Conservation (phyloP, 495 filamentous ascomycete genomes). For the Podospora australis region DNA sequence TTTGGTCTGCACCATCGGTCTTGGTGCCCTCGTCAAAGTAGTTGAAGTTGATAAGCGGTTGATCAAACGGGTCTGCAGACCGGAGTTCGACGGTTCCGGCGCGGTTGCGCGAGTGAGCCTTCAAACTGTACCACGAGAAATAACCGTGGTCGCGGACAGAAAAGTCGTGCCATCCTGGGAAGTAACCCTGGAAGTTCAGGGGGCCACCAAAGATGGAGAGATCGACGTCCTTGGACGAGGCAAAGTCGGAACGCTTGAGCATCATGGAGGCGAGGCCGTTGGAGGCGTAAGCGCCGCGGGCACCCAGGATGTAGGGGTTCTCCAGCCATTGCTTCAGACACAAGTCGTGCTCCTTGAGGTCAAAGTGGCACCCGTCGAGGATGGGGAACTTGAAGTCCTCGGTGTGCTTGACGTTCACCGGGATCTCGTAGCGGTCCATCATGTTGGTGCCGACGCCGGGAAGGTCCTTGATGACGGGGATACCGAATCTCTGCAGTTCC, state of each 20-base stretch:
- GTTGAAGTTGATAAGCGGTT: slow-evolving; percentile 48
- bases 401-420: slow-evolving; percentile 40
- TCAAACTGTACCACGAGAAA: slow-evolving; percentile 47
- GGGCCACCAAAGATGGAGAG: slow-evolving; percentile 49
- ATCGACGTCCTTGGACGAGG: slow-evolving; percentile 36
- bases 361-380: slow-evolving; percentile 42
- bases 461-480: slow-evolving; percentile 47
- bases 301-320: slow-evolving; percentile 20
- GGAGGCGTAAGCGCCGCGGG: slow-evolving; percentile 44
- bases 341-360: slow-evolving; percentile 37
- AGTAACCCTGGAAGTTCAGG: slow-evolving; percentile 48
- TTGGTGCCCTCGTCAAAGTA: slow-evolving; percentile 39
- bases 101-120: slow-evolving; percentile 45
- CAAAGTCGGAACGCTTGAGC: slow-evolving; percentile 37
- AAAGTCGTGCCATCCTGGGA: slow-evolving; percentile 33
- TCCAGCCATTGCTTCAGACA: slow-evolving; percentile 46
- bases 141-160: slow-evolving; percentile 25
- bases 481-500: slow-evolving; percentile 43
- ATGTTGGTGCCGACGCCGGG: slow-evolving; percentile 60
- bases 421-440: slow-evolving; percentile 56
- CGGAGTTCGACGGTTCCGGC: slow-evolving; percentile 48
- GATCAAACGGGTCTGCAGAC: slow-evolving; percentile 47
- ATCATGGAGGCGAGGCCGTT: slow-evolving; percentile 45
- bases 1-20: slow-evolving; percentile 5
- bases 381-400: slow-evolving; percentile 36